Evolutionary conservation across 1,139 yeast species (phyloP), one percentile per base, ranked within the genome.

Genomic region (Taiozyma sp.): DNA sequence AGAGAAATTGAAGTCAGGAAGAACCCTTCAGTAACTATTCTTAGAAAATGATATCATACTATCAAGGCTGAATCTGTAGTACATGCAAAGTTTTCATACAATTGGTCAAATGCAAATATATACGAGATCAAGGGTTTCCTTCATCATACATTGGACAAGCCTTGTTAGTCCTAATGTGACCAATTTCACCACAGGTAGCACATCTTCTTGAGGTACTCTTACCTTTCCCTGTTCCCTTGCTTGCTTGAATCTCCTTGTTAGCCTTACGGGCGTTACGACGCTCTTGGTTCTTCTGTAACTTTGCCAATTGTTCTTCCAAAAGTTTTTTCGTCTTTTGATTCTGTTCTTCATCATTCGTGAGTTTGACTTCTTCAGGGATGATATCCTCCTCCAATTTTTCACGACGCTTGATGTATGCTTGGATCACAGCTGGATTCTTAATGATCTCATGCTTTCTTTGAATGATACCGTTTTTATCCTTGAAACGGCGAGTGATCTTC

Each of bases 141-240:
- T 63, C 81, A 54, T 76, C 76, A 59, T 83, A 92, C 77, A 91
- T 76, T n/a, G 98, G 98, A 70, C 98, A 92, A 1, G 89, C 72
- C 50, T 81, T 75, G 67, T 90, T 91, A 10, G 98, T 92, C 64
- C 96, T 78, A 57, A 92, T 93, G 67, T 93, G 99, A 0, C 98
- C 99, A 61, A 87, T 79, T 4, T 93, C 96, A 29, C 98, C 98
- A 76, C 98, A 93, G 2, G 96, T 87, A 6, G 96, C 91, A 71
- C 98, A 93, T 63, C 90, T 80, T 65, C 98, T 76, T 8, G 88
- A 84, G 2, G 88, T 88, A 51, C 91, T 83, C 65, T 88, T 89
- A 9, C 87, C 87, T 63, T 84, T 85, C 16, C 90, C 88, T 48
- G 81, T 79, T 42, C 87, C 88, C 58, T 80, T 81, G 14, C 85